These are phyloP conservation scores for Pulicaria dysenterica DNA, from an alignment of 129 eudicot species.

Conservation along the genomic window DNA sequence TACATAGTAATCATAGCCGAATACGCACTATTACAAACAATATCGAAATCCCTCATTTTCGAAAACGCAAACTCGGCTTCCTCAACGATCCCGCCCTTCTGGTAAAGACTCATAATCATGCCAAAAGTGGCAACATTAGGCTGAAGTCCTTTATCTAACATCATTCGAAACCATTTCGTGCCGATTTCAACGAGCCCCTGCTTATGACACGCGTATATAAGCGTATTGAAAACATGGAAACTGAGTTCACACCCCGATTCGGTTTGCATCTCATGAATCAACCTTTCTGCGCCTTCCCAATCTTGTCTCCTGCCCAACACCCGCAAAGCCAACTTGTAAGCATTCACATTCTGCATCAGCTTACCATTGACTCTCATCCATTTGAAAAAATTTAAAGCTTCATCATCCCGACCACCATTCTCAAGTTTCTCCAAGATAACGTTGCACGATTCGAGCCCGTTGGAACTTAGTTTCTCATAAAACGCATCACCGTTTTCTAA, in stretches of 20 bases:
- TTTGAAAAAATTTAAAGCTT: slow-evolving; percentile 57
- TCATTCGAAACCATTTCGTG: slow-evolving; percentile 71
- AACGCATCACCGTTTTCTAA: slow-evolving; percentile 28
- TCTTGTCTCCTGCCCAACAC: slow-evolving; percentile 86
- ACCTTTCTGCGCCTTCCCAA: slow-evolving; percentile 68
- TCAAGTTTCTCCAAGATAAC: slow-evolving; percentile 56
- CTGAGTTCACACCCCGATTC: slow-evolving; percentile 64
- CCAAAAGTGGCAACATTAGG: slow-evolving; percentile 95
- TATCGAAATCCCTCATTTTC: slow-evolving; percentile 53
- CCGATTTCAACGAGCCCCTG: slow-evolving; percentile 59
- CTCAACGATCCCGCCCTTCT: slow-evolving; percentile 61
- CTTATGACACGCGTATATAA: slow-evolving; percentile 76
- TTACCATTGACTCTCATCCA: slow-evolving; percentile 80
- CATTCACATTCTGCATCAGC: slow-evolving; percentile 62
- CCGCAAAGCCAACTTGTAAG: slow-evolving; percentile 67
- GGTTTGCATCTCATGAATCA: slow-evolving; percentile 62
- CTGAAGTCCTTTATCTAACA: slow-evolving; percentile 62
- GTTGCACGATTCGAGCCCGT: slow-evolving; percentile 55
- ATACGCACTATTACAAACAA: slow-evolving; percentile 73
- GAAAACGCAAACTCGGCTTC: slow-evolving; percentile 88
- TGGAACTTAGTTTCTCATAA: slow-evolving; percentile 33
- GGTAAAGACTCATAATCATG: slow-evolving; percentile 90
- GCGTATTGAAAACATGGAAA: slow-evolving; percentile 67
- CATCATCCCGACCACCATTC: slow-evolving; percentile 47
- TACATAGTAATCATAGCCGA: slow-evolving; percentile 93